A percentile compares a stretch with the other conserved stretches of the same genome.
phyloP scores from a whole-genome alignment of 192 early-diverging fungal species.

The Coemansia reversa region DNA sequence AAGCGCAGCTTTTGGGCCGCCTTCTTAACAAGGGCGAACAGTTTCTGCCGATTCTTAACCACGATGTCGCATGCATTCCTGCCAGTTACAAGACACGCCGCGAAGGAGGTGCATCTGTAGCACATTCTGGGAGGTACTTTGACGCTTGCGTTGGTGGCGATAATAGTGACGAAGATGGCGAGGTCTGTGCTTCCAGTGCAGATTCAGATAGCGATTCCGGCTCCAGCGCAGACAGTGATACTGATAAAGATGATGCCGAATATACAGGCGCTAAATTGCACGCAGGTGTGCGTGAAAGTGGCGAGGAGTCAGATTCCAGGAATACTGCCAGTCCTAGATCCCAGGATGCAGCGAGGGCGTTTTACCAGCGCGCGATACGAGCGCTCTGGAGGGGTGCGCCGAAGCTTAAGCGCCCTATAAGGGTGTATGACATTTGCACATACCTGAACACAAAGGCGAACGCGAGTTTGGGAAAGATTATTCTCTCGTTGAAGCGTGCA shows the following conservation, averaged over 20 bases:
- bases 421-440: slow-evolving; percentile 3
- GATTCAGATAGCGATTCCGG: slow-evolving; percentile 3
- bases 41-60: slow-evolving; percentile 29
- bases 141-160: neutral
- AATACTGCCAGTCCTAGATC: neutral
- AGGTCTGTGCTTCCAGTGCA: neutral
- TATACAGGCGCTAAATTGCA: neutral
- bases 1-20: neutral
- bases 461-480: slow-evolving; percentile 17
- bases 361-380: slow-evolving; percentile 15
- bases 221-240: neutral
- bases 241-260: neutral
- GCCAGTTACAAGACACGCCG: neutral
- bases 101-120: neutral
- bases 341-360: neutral
- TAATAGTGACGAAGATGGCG: slow-evolving; percentile 7
- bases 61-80: slow-evolving; percentile 12
- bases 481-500: slow-evolving; percentile 18
- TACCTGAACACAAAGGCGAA: slow-evolving; percentile 11
- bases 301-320: neutral
- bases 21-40: slow-evolving; percentile 1
- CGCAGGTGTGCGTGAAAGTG: neutral
- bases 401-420: neutral
- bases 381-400: slow-evolving; percentile 14
- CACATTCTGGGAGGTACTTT: slow-evolving; percentile 14